Evolutionary conservation across 306 rosid species (phyloP).

Genomic region (Prunus persica): DNA sequence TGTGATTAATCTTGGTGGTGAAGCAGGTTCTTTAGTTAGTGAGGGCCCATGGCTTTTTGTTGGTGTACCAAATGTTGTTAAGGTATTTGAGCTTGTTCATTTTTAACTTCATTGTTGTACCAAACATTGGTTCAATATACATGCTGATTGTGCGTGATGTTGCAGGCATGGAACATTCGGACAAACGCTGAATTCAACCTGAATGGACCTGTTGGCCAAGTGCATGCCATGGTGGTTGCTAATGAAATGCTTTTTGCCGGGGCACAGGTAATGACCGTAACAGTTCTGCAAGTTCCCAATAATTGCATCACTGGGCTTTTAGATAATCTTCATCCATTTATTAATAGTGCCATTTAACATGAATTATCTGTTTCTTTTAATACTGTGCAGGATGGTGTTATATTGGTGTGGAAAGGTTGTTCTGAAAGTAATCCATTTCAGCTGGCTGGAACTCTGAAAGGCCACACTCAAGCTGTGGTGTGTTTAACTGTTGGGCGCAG

Average conservation of each 20-base stretch:
- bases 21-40: conserved; percentile 36
- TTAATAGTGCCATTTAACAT: too few relatives aligned
- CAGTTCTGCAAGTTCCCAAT: too few relatives aligned
- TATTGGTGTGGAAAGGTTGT: conserved; percentile 36
- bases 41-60: conserved; percentile 47
- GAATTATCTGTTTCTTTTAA: too few relatives aligned
- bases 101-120: too few relatives aligned
- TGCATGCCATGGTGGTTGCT: conserved; percentile 32
- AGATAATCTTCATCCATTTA: too few relatives aligned
- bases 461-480: conserved; percentile 26
- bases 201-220: conserved; percentile 38
- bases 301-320: too few relatives aligned
- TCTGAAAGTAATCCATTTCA: conserved; percentile 25
- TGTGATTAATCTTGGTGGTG: conserved; percentile 25
- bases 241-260: conserved; percentile 39
- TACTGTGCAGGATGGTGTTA: conserved; percentile 30
- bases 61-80: conserved; percentile 39
- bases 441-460: conserved; percentile 22
- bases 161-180: conserved; percentile 38
- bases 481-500: conserved; percentile 26
- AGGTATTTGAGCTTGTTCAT: conserved; percentile 12
- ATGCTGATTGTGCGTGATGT: too few relatives aligned
- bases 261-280: conserved; percentile 9
- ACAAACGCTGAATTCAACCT: conserved; percentile 25
- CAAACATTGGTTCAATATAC: too few relatives aligned